Evolutionary conservation across 1,284 basidiomycete genomes (phyloP), one percentile per base, ranked within the genome.

Genomic region (Pisolithus thermaeus): DNA sequence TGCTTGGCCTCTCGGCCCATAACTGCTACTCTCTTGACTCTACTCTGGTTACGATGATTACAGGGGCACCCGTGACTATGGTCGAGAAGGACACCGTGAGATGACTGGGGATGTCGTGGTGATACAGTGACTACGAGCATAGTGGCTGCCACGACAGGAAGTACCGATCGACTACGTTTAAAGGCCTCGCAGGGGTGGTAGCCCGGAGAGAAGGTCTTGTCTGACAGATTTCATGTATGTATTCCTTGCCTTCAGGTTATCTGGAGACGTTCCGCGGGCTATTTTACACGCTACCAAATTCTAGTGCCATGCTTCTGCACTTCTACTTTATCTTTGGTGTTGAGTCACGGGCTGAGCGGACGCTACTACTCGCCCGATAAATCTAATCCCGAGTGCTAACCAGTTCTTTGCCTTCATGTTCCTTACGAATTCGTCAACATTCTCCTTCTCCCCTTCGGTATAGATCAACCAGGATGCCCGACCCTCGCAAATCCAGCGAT

Each of bases 401-500:
- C 87, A 90, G 59, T 88, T 84, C 86, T 87, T 87, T 23, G 74
- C 76, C 63, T 83, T 87, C 48, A 90, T 77, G 51, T 83, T 83
- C 16, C 65, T 66, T 2, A 85, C 77, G 59, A 88, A 88, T 56
- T 83, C 81, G 56, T 81, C 76, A 18, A 90, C 69, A 49, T 77
- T 70, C 8, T 71, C 67, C 43, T 70, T 68, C 7, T 61, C 59
- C 2, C 87, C 87, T 58, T 83, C 73, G 20, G 76, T 81, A 56
- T 88, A 90, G 50, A 90, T 84, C 41, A 86, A 72, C 85, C 85
- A 1, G 87, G 86, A 59, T 89, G 78, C 0, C 87, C 86, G 14
- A 84, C 74, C 67, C 89, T 89, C 5, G 83, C 80, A 61, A 88
- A 89, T 0, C 87, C 86, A 0, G 69, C 62, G 16, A 89, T 62